phyloP scores from a whole-genome alignment of 2,329 filamentous ascomycete species.

The Diplodia intermedia region DNA sequence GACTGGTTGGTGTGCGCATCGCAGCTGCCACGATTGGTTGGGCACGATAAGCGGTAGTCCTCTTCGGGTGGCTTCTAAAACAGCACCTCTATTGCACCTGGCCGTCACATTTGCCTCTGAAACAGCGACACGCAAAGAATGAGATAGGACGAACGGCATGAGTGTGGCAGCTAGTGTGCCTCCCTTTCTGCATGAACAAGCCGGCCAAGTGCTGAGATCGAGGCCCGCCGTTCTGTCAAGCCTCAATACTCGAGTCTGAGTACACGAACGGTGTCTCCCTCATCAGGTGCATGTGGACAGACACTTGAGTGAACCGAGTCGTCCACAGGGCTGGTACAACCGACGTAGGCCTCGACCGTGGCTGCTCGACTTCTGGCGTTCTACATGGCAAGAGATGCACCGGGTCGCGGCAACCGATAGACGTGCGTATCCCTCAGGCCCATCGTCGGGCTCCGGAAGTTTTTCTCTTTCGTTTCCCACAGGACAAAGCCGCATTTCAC shows the following conservation, averaged over 20 bases:
- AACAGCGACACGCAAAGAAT: background rate
- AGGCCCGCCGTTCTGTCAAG: no score
- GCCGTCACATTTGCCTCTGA: constrained; percentile 2
- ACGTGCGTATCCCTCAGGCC: constrained; percentile 48
- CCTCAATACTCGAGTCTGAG: background rate
- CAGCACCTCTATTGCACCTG: background rate
- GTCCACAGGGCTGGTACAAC: constrained; percentile 1
- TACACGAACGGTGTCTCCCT: background rate
- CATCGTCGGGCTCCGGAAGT: constrained; percentile 48
- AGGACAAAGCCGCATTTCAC: constrained; percentile 62
- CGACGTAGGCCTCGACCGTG: background rate
- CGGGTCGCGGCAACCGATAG: constrained; percentile 43
- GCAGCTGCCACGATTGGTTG: background rate
- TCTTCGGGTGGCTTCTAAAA: background rate
- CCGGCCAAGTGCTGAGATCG: background rate
- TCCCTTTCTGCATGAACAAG: constrained; percentile 16
- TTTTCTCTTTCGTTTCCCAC: constrained; percentile 52
- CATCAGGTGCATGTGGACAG: background rate
- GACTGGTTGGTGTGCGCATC: background rate
- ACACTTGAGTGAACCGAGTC: background rate
- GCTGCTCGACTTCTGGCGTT: background rate
- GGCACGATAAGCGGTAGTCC: constrained; percentile 3
- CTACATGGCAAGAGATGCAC: background rate
- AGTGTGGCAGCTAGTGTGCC: background rate
- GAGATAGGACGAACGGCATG: constrained; percentile 10